Evolutionary conservation across 768 basidiomycete genomes (phyloP), one percentile per base, ranked within the genome.

Genomic region (Termitomyces sp.): DNA sequence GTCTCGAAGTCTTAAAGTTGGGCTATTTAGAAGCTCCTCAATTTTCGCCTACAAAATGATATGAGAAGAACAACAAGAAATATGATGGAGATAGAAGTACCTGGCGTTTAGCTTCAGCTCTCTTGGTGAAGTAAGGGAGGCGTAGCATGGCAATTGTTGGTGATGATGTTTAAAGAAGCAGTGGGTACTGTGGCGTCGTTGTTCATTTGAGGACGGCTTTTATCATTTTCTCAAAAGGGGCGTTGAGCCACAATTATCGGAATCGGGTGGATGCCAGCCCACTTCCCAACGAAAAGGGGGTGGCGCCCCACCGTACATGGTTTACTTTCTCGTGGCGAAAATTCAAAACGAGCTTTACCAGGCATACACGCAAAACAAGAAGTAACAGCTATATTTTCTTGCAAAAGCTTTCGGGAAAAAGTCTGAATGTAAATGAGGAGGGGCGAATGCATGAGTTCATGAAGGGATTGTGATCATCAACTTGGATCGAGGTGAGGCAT

Each of bases 231-330:
- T 14, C n/a, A 23, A 47, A 46, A 47, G 28, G 50, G 44, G 58
- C 6, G 13, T 18, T 20, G 46, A 47, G 50, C 52, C 58, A 51
- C 46, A 51, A 32, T 33, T 6, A 23, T 40, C 51, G 58, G 51
- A 9, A 12, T 33, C 1, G 12, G 6, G 32, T 46, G 58, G 57
- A 26, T 52, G 20, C 14, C 5, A 12, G 53, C 41, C 50, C 58
- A 53, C 44, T 47, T 16, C n/a, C 50, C 35, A 40, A 41, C 32
- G 2, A 40, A 58, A 38, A 58, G 58, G 58, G 36, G 58, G 58
- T 53, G 58, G 58, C 58, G 58, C 26, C 18, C 6, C 13, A 36
- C 40, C 38, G 12, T 50, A 14, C 26, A 49, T 10, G 52, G 47
- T 33, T 38, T 8, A 6, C 12, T 10, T 8, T 35, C 4, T 56